Conservation (phyloP, 31 red algal species). For the Asparagopsis taxiformis region DNA sequence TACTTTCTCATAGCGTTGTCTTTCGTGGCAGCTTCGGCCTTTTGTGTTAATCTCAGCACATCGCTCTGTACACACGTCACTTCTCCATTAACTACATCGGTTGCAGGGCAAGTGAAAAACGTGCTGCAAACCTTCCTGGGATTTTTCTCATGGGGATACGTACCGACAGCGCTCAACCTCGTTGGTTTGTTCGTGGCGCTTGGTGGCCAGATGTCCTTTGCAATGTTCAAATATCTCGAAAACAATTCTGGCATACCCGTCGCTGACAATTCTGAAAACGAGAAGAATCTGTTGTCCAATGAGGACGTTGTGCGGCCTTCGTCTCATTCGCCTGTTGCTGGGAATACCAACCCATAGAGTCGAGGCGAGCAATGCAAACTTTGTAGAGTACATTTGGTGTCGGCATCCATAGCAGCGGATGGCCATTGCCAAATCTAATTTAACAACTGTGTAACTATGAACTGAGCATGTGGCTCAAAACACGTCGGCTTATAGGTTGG, state of each 20-base stretch:
- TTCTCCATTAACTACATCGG: constrained; percentile 70
- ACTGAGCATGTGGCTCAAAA: too few relatives aligned
- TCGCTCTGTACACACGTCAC: constrained; percentile 77
- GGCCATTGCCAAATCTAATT: too few relatives aligned
- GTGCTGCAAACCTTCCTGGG: constrained; percentile 81
- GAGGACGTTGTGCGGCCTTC: too few relatives aligned
- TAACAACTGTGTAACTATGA: too few relatives aligned
- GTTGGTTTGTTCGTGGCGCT: constrained; percentile 70
- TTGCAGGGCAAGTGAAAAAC: constrained; percentile 87
- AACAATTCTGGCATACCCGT: constrained; percentile 6
- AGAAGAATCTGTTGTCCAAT: too few relatives aligned
- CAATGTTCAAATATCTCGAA: constrained; percentile 58
- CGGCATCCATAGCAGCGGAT: too few relatives aligned
- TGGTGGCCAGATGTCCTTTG: constrained; percentile 71
- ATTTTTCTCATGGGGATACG: constrained; percentile 80
- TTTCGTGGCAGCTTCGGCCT: constrained; percentile 71
- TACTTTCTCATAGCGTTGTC: constrained; percentile 68
- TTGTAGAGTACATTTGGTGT: too few relatives aligned
- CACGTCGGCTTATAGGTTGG: too few relatives aligned
- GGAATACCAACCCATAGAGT: too few relatives aligned
- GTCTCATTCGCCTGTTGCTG: too few relatives aligned
- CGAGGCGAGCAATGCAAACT: too few relatives aligned
- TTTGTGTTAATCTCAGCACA: constrained; percentile 86
- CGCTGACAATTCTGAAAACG: too few relatives aligned
- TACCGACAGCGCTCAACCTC: constrained; percentile 65